Conservation (phyloP, 805 yeast species). For the Vanderwaltozyma verrucispora region DNA sequence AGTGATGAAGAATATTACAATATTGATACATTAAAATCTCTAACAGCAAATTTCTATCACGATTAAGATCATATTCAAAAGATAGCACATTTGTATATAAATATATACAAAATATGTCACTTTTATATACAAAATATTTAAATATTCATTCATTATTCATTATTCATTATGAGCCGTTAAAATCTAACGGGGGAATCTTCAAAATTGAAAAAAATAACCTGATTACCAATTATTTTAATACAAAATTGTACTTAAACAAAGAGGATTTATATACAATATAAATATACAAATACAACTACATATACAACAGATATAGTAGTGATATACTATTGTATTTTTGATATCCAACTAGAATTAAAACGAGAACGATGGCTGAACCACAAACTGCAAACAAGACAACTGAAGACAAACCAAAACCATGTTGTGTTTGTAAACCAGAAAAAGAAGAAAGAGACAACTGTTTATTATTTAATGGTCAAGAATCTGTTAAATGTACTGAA, state of each 20-base stretch:
- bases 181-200: too few relatives aligned
- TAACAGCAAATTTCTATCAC: slow-evolving; percentile 22
- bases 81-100: background rate
- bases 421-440: slow-evolving; percentile 88
- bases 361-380: slow-evolving; percentile 1
- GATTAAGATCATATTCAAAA: slow-evolving; percentile 7
- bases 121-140: too few relatives aligned
- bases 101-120: background rate
- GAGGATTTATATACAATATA: too few relatives aligned
- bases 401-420: slow-evolving; percentile 70
- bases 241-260: too few relatives aligned
- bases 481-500: slow-evolving; percentile 61
- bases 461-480: slow-evolving; percentile 71
- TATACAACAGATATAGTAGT: too few relatives aligned
- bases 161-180: too few relatives aligned
- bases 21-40: slow-evolving; percentile 13
- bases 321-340: too few relatives aligned
- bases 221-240: too few relatives aligned
- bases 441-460: slow-evolving; percentile 82
- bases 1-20: slow-evolving; percentile 15
- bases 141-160: too few relatives aligned
- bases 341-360: too few relatives aligned
- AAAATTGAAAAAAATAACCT: too few relatives aligned
- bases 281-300: too few relatives aligned
- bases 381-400: background rate